phyloP scores from a whole-genome alignment of 768 basidiomycete genomes.

The Boletus subcaerulescens region DNA sequence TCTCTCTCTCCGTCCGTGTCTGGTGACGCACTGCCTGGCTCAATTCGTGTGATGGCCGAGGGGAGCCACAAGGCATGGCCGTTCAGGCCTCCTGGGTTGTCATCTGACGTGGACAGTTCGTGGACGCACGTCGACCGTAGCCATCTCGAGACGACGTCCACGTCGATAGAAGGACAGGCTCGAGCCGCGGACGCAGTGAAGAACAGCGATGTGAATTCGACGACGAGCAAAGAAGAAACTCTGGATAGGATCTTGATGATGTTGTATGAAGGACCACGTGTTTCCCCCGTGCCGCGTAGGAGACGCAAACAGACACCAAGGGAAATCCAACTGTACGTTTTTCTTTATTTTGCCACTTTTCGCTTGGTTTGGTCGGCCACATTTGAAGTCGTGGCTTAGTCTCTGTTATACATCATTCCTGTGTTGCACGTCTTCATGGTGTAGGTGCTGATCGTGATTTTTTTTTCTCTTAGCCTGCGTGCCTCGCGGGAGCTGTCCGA shows the following conservation, averaged over 20 bases:
- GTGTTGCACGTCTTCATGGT: not conserved
- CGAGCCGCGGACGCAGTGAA: constrained; percentile 30
- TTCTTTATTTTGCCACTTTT: not conserved
- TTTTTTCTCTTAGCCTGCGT: constrained; percentile 44
- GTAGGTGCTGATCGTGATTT: constrained; percentile 2
- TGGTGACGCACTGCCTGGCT: not conserved
- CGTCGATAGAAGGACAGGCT: constrained; percentile 5
- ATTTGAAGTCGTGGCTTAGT: no score
- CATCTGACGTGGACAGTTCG: constrained; percentile 52
- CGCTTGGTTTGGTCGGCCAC: not conserved
- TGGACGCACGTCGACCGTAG: constrained; percentile 71
- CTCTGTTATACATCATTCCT: no score
- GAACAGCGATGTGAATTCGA: constrained; percentile 53
- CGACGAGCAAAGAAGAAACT: constrained; percentile 14
- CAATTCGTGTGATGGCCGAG: not conserved
- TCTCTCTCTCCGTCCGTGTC: constrained; percentile 3
- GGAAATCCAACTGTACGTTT: constrained; percentile 46
- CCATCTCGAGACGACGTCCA: constrained; percentile 13
- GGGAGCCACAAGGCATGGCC: not conserved
- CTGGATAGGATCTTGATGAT: constrained; percentile 30
- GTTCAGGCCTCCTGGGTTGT: constrained; percentile 12
- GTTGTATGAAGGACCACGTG: constrained; percentile 18
- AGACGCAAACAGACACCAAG: no score
- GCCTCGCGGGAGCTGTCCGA: constrained; percentile 49
- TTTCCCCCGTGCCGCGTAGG: no score